These are phyloP conservation scores for Areca catechu DNA, from an alignment of 176 grass and related monocot genomes.

Conservation along the genomic window DNA sequence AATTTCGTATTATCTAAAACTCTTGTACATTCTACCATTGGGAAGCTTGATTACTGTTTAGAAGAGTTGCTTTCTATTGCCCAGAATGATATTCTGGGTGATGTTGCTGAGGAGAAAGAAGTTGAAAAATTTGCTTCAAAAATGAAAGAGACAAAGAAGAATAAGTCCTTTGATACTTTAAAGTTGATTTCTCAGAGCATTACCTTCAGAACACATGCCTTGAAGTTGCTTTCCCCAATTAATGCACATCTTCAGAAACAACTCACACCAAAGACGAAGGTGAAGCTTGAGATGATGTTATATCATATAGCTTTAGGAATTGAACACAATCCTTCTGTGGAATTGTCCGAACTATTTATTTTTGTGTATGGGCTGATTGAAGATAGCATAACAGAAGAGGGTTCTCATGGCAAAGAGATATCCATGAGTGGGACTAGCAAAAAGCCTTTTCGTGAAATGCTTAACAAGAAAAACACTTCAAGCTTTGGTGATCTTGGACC, in stretches of 20 bases:
- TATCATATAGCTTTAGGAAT: slow-evolving; percentile 79
- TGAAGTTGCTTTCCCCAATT: slow-evolving; percentile 63
- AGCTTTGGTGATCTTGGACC: slow-evolving; percentile 9
- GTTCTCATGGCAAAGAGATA: slow-evolving; percentile 31
- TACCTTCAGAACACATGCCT: slow-evolving; percentile 70
- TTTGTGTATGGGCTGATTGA: slow-evolving; percentile 72
- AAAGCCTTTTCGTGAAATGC: slow-evolving; percentile 20
- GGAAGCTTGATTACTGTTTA: slow-evolving; percentile 86
- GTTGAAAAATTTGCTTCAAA: slow-evolving; percentile 92
- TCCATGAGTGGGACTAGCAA: slow-evolving; percentile 14
- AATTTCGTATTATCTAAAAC: slow-evolving; percentile 72
- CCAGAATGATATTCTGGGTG: slow-evolving; percentile 77
- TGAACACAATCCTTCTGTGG: slow-evolving; percentile 69
- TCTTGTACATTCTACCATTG: slow-evolving; percentile 29
- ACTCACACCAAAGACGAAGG: slow-evolving; percentile 64
- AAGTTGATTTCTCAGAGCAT: slow-evolving; percentile 62
- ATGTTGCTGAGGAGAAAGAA: slow-evolving; percentile 90
- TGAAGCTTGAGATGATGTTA: slow-evolving; percentile 60
- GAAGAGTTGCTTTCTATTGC: slow-evolving; percentile 68
- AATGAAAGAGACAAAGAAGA: slow-evolving; percentile 98
- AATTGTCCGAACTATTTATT: slow-evolving; percentile 54
- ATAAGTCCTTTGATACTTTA: slow-evolving; percentile 82
- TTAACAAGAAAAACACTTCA: slow-evolving; percentile 18
- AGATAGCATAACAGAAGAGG: slow-evolving; percentile 33
- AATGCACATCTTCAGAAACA: slow-evolving; percentile 55